Evolutionary conservation across 2,329 filamentous ascomycete species (phyloP).

Genomic region (Fusarium abutilonis): DNA sequence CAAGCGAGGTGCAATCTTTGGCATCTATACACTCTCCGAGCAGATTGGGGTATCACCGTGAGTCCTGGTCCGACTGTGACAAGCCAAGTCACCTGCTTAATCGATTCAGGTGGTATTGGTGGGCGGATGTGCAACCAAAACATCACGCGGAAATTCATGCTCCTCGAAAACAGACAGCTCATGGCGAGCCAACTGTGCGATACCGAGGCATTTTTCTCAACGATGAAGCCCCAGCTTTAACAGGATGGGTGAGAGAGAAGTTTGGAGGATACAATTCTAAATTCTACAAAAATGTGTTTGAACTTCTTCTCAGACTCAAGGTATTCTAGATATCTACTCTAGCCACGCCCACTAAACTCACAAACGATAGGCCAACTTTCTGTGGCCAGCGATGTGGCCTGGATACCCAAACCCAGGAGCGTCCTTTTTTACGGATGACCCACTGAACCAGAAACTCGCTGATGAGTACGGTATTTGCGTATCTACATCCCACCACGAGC

Average conservation of each 20-base stretch:
- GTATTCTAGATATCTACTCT: accelerated
- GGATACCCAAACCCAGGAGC: constrained; percentile 58
- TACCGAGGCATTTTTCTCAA: constrained; percentile 72
- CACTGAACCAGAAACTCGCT: constrained; percentile 65
- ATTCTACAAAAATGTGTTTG: constrained; percentile 71
- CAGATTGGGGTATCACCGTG: constrained; percentile 35
- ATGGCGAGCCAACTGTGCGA: constrained; percentile 65
- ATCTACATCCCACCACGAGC: constrained; percentile 32
- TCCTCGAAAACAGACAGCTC: not conserved
- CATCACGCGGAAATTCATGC: constrained; percentile 8
- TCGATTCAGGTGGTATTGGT: constrained; percentile 32
- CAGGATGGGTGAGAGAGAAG: constrained; percentile 65
- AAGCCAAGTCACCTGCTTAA: not conserved
- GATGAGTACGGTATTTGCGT: constrained; percentile 50
- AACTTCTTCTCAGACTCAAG: constrained; percentile 55
- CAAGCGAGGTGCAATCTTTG: constrained; percentile 27
- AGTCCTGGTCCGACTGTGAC: not conserved
- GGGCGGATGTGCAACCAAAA: constrained; percentile 33
- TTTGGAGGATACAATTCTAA: constrained; percentile 62
- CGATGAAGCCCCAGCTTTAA: constrained; percentile 58
- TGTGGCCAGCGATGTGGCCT: constrained; percentile 75
- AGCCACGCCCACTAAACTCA: not conserved
- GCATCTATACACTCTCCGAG: constrained; percentile 26
- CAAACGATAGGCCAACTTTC: constrained; percentile 61
- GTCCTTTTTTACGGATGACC: constrained; percentile 71